phyloP scores from a whole-genome alignment of 768 basidiomycete species.

The Cyathus striatus region DNA sequence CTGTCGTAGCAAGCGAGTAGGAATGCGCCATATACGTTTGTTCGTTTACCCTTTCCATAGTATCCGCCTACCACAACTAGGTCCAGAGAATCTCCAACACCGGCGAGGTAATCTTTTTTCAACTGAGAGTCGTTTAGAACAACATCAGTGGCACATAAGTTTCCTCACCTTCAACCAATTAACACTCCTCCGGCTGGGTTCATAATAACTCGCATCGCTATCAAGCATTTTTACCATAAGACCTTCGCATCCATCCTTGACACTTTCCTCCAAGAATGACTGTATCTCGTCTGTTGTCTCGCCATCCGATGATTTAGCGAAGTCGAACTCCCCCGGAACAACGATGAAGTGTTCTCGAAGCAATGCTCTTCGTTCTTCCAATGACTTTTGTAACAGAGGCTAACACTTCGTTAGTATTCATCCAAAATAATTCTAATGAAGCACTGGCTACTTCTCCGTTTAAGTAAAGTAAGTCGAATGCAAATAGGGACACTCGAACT shows the following conservation, averaged over 20 bases:
- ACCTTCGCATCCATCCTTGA: conserved; percentile 98
- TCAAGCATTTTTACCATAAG: conserved; percentile 99
- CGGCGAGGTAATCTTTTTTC: conserved; percentile 97
- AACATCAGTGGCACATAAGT: not conserved
- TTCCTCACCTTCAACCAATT: conserved; percentile 91
- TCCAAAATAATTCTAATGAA: not conserved
- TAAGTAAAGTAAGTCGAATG: conserved; percentile 92
- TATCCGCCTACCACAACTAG: conserved; percentile 97
- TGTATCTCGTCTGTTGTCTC: conserved; percentile 93
- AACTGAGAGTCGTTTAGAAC: conserved; percentile 45
- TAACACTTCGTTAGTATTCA: conserved; percentile 21
- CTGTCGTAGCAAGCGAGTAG: conserved; percentile 94
- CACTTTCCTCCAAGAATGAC: conserved; percentile 89
- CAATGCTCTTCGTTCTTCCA: conserved; percentile 72
- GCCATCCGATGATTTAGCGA: conserved; percentile 87
- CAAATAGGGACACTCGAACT: conserved; percentile 94
- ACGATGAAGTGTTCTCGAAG: conserved; percentile 75
- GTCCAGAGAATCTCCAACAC: conserved; percentile 95
- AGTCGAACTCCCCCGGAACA: conserved; percentile 87
- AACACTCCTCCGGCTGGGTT: conserved; percentile 90
- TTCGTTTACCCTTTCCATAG: conserved; percentile 96
- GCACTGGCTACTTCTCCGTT: conserved; percentile 79
- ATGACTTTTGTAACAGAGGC: conserved; percentile 77
- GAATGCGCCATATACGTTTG: conserved; percentile 97
- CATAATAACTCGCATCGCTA: conserved; percentile 86